phyloP scores from a whole-genome alignment of 2,329 filamentous ascomycete species.

The Ilyonectria sp. region DNA sequence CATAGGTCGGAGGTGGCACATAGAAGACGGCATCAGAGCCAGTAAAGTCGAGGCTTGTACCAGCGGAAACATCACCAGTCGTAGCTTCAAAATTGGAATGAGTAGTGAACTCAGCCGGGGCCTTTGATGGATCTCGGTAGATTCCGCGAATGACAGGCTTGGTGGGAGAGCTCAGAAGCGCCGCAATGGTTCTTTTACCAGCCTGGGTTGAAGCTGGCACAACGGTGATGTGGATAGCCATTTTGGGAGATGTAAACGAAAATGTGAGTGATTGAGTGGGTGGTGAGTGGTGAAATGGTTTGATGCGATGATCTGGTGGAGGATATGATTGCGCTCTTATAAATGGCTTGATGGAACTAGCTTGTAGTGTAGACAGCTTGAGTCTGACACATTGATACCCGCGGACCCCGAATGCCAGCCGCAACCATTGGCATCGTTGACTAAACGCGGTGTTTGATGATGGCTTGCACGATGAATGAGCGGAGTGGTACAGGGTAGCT shows the following conservation, averaged over 20 bases:
- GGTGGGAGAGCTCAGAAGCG: slow-evolving; percentile 41
- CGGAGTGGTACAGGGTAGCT: not conserved
- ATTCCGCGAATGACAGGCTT: slow-evolving; percentile 47
- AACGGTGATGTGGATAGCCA: slow-evolving; percentile 51
- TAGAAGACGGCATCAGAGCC: slow-evolving; percentile 52
- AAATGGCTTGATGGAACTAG: too few species aligned
- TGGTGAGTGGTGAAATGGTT: too few species aligned
- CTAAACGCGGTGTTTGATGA: not conserved
- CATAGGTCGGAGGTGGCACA: slow-evolving; percentile 50
- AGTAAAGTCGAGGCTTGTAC: slow-evolving; percentile 47
- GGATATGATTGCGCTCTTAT: not conserved
- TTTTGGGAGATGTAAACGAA: slow-evolving; percentile 28
- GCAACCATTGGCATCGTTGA: not conserved
- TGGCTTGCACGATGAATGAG: not conserved
- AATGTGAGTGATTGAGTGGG: not conserved
- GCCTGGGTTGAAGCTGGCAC: slow-evolving; percentile 53
- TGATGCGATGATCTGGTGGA: not conserved
- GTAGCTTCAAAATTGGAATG: slow-evolving; percentile 49
- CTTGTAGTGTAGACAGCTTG: not conserved
- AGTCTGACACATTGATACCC: not conserved
- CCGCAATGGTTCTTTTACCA: slow-evolving; percentile 50
- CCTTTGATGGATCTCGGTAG: slow-evolving; percentile 51
- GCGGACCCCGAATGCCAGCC: not conserved
- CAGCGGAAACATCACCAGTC: slow-evolving; percentile 50
- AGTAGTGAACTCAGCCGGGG: slow-evolving; percentile 47